Base-by-base conservation (phyloP, 2,329 filamentous ascomycete species). In the Colletotrichum lupini region DNA sequence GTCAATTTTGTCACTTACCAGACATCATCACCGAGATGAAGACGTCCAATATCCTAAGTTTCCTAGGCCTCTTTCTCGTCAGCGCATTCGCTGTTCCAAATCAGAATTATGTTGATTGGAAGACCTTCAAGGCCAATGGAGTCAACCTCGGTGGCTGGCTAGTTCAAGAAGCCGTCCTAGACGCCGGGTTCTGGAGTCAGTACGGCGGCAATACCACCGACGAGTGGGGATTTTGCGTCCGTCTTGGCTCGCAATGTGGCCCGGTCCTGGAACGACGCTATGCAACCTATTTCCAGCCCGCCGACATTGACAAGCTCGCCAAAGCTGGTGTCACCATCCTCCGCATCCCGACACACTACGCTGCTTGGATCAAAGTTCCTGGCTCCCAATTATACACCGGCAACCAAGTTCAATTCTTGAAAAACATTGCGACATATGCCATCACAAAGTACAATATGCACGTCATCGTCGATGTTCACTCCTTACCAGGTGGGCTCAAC, bases 301-400 rank as follows among this genome's bases (percentile, higher is more conserved):
- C 46, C 24, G 58, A 68, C n/a, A 64, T 68, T n/a, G 67, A 68
- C 30, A 68, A 68, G 32, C 59, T 68, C 16, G 67, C 67, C n/a
- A 26, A 37, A 5, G 59, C 46, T 24, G 67, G 67, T 8, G 35
- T 64, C 22, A 56, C 52, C 26, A 46, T 68, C 32, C 26, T 68
- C 1, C 67, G 67, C 28, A 68, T 68, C 46, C 67, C 67, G 11
- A 68, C 67, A 9, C 46, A 30, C 49, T 68, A 64, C 59, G 52
- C 46, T 30, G 67, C 67, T 5, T 68, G 67, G 67, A 8, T 68
- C 9, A 32, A 63, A 16, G 67, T 68, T n/a, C 32, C 67, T 5
- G 67, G 59, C 22, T 68, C 67, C 12, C 67, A 68, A 32, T 28
- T 65, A 28, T 67, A 67, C 42, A 67, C 65, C 11, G 37, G 37